Evolutionary conservation across 108 stramenopile genomes (phyloP).

Genomic region (Thalassiosira profunda): DNA sequence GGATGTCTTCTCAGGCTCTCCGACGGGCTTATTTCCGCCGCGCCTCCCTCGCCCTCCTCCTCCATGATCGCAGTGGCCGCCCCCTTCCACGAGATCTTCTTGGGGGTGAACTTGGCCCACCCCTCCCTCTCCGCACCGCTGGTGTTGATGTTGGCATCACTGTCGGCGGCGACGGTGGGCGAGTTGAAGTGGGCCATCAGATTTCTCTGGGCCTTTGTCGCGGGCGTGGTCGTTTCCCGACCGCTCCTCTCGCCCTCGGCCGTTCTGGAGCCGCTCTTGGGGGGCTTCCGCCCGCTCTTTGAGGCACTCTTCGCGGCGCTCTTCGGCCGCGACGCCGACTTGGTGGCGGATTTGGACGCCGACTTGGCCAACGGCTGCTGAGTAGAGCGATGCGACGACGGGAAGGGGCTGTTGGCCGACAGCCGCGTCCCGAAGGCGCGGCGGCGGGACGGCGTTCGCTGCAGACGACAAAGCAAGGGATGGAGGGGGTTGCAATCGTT

Average conservation of each 20-base stretch:
- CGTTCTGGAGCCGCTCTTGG: not conserved
- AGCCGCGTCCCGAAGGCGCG: not conserved
- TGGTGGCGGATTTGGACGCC: not conserved
- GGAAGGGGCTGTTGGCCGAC: slow-evolving; percentile 8
- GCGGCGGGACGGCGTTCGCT: not conserved
- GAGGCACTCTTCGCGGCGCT: no score
- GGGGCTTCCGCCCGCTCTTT: not conserved
- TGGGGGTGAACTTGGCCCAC: no score
- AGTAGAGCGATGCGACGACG: not conserved
- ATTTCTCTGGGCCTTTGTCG: not conserved
- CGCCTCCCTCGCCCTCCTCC: no score
- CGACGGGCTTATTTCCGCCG: no score
- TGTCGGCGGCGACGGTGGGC: no score
- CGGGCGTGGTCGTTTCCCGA: not conserved
- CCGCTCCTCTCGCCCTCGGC: not conserved
- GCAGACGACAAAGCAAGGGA: not conserved
- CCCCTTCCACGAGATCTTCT: no score
- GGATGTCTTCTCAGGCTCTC: no score
- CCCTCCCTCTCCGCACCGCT: no score
- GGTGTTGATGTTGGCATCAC: no score
- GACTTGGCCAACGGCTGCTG: not conserved
- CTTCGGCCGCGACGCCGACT: slow-evolving; percentile 4
- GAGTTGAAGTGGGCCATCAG: no score
- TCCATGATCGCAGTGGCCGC: no score
- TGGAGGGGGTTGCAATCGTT: not conserved